A percentile compares a stretch with the other conserved stretches of the same genome.
These are phyloP conservation scores for Coniochaeta pulveracea DNA, from an alignment of 2,329 filamentous ascomycete genomes.

Conservation along the genomic window DNA sequence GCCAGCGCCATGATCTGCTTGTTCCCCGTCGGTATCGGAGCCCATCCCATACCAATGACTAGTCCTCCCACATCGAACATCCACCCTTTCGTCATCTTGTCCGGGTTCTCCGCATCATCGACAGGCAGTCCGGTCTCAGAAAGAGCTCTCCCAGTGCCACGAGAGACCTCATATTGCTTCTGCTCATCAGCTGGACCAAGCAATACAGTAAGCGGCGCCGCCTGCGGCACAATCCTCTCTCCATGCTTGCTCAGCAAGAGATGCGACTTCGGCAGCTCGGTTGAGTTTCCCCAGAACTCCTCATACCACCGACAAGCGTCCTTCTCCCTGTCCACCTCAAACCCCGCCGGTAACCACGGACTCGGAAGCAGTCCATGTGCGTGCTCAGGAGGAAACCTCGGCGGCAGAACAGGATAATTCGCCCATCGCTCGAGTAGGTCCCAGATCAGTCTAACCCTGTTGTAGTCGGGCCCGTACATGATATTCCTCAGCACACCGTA, in stretches of 20 bases:
- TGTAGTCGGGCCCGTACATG: constrained; percentile 29
- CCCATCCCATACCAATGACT: constrained; percentile 42
- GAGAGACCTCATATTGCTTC: constrained; percentile 11
- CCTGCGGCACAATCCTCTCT: constrained; percentile 9
- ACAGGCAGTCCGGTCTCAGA: constrained; percentile 9
- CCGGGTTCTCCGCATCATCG: constrained; percentile 5
- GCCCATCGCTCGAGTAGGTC: constrained; percentile 29
- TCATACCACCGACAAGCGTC: constrained; percentile 18
- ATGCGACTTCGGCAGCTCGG: constrained; percentile 11
- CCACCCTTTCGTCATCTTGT: constrained; percentile 28
- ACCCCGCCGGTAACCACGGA: constrained; percentile 26
- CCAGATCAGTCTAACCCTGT: constrained; percentile 22
- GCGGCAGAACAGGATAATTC: constrained; percentile 27
- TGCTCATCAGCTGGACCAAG: constrained; percentile 17
- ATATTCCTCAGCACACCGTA: constrained; percentile 23
- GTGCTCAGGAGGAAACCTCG: constrained; percentile 15
- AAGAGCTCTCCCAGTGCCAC: constrained; percentile 9
- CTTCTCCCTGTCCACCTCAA: constrained; percentile 21
- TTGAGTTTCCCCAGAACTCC: constrained; percentile 7
- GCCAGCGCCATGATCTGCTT: constrained; percentile 40
- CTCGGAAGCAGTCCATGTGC: constrained; percentile 19
- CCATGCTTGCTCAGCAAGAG: constrained; percentile 9
- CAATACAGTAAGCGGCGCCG: constrained; percentile 12
- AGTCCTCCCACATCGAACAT: constrained; percentile 43
- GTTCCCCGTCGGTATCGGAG: constrained; percentile 22